Evolutionary conservation across 2,329 filamentous ascomycete species (phyloP).

Genomic region (Xylaria sp.): DNA sequence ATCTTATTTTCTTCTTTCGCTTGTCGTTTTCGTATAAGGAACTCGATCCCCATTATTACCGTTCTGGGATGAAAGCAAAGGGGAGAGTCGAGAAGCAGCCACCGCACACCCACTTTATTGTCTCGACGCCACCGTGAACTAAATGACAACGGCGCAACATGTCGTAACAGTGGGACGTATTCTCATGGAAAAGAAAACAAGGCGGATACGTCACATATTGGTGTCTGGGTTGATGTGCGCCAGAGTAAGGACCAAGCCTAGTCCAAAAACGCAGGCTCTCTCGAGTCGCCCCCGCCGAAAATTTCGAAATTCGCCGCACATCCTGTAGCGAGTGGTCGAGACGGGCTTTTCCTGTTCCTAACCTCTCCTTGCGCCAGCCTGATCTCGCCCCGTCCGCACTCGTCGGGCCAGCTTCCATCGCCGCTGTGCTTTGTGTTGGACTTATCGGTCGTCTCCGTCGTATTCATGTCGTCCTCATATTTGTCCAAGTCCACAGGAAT

Average conservation of each 20-base stretch:
- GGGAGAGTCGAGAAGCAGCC: neutral
- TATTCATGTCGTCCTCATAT: constrained; percentile 24
- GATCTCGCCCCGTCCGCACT: too few species aligned
- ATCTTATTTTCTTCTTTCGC: neutral
- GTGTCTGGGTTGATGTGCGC: neutral
- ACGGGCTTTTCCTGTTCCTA: neutral
- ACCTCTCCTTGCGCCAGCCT: neutral
- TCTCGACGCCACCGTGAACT: neutral
- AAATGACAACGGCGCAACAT: neutral
- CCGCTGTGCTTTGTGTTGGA: neutral
- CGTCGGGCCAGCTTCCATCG: neutral
- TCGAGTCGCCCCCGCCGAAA: constrained; percentile 9
- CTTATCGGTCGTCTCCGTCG: neutral
- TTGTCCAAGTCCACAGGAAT: constrained; percentile 34
- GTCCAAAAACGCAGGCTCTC: neutral
- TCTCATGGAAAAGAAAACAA: neutral
- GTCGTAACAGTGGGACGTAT: neutral
- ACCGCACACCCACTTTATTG: neutral
- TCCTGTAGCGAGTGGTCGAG: constrained; percentile 23
- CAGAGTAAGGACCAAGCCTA: neutral
- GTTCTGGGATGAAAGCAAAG: too few species aligned
- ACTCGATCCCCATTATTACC: neutral
- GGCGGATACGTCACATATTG: neutral
- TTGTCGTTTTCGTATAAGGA: neutral
- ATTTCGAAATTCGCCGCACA: constrained; percentile 34